These are phyloP conservation scores for Cymbopogon citratus DNA, from an alignment of 176 grass and related monocot genomes.

Conservation along the genomic window DNA sequence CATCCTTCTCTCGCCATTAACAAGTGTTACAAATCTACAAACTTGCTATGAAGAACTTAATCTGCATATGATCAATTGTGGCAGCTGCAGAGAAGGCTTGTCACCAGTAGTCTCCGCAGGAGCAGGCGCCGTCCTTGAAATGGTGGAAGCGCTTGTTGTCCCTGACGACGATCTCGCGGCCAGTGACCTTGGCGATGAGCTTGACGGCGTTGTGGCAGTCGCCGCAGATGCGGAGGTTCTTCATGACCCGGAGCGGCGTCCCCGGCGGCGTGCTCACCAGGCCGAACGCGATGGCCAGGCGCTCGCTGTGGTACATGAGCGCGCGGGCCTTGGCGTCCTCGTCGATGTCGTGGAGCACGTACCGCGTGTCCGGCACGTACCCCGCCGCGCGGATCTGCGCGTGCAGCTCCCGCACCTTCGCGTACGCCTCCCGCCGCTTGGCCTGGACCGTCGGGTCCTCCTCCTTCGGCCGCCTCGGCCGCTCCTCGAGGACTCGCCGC, in stretches of 20 bases:
- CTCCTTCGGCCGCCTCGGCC: neutral
- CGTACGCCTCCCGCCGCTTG: slow-evolving; percentile 65
- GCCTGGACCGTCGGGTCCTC: neutral
- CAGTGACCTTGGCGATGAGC: slow-evolving; percentile 75
- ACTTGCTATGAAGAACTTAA: neutral
- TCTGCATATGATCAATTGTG: neutral
- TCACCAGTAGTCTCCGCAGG: slow-evolving; percentile 94
- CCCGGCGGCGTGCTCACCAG: slow-evolving; percentile 66
- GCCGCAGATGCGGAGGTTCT: slow-evolving; percentile 89
- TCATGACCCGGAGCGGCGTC: slow-evolving; percentile 73
- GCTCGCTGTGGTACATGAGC: slow-evolving; percentile 94
- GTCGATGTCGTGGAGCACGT: slow-evolving; percentile 74
- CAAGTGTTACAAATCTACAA: slow-evolving; percentile 25
- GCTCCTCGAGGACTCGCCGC: slow-evolving; percentile 35
- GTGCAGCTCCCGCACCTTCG: slow-evolving; percentile 66
- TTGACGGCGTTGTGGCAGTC: slow-evolving; percentile 90
- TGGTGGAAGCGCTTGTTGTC: slow-evolving; percentile 31
- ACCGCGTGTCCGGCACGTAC: slow-evolving; percentile 75
- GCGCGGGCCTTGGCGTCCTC: slow-evolving; percentile 74
- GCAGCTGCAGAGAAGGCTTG: neutral
- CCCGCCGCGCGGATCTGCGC: slow-evolving; percentile 60
- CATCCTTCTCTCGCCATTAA: neutral
- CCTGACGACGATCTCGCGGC: slow-evolving; percentile 74
- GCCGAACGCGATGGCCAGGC: slow-evolving; percentile 77
- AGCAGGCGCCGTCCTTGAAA: slow-evolving; percentile 58